phyloP scores from a whole-genome alignment of 1,284 basidiomycete species.

The Microbotryum intermedium region DNA sequence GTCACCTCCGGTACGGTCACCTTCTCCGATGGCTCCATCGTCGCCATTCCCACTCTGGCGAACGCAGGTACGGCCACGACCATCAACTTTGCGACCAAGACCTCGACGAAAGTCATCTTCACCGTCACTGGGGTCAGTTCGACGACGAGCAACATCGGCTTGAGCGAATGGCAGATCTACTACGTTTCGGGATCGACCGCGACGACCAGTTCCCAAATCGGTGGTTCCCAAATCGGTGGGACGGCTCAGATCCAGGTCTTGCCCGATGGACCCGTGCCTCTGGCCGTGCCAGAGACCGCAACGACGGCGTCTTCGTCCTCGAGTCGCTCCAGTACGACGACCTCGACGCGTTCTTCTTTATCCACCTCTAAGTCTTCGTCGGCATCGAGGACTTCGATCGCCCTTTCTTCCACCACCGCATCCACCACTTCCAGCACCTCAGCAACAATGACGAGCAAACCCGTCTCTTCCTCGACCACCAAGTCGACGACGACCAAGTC shows the following conservation, averaged over 20 bases:
- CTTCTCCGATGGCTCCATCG: constrained; percentile 9
- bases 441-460: not conserved
- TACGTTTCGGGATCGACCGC: not conserved
- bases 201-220: not conserved
- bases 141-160: constrained; percentile 3
- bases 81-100: constrained; percentile 12
- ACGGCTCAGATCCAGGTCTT: not conserved
- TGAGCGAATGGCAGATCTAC: not conserved
- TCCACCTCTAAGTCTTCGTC: not conserved
- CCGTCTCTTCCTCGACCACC: not conserved
- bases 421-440: not conserved
- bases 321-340: not conserved
- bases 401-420: not conserved
- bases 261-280: not conserved
- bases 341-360: not conserved
- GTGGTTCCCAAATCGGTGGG: not conserved
- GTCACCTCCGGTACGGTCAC: constrained; percentile 9
- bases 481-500: not conserved
- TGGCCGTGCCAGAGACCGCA: too few relatives aligned
- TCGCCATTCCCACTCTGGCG: constrained; percentile 6
- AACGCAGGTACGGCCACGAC: constrained; percentile 12
- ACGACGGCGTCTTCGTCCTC: not conserved
- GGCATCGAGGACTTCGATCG: not conserved
- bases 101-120: constrained; percentile 7
- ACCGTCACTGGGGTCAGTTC: constrained; percentile 4